These are phyloP conservation scores for Erigeron philadelphicus DNA, from an alignment of 140 eudicot species.

Conservation along the genomic window DNA sequence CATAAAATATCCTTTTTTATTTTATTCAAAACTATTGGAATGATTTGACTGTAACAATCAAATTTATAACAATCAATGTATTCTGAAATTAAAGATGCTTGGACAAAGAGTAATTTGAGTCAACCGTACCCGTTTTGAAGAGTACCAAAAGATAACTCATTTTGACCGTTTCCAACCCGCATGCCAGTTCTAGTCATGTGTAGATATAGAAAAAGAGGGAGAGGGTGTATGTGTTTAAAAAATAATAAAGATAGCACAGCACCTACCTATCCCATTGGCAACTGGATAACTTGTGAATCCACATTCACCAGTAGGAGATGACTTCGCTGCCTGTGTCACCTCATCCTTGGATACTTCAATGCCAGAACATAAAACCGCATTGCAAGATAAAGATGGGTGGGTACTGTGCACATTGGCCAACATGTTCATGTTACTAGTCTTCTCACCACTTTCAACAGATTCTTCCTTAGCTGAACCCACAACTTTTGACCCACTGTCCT, in stretches of 20 bases:
- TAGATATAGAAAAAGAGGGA: background rate
- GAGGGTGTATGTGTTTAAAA: background rate
- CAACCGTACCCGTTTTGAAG: no score
- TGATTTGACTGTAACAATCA: no score
- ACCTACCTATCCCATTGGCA: conserved; percentile 42
- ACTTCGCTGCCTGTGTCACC: conserved; percentile 63
- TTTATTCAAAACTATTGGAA: no score
- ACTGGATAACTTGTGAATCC: conserved; percentile 45
- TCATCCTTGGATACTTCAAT: conserved; percentile 78
- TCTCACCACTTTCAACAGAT: conserved; percentile 34
- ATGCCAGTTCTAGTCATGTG: background rate
- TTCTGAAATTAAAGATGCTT: no score
- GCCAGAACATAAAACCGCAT: conserved; percentile 16
- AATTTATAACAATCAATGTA: no score
- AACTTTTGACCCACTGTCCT: conserved; percentile 75
- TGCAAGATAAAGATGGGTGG: conserved; percentile 12
- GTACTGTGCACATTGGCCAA: conserved; percentile 1
- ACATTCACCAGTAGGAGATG: conserved; percentile 55
- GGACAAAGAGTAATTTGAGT: no score
- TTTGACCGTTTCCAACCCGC: no score
- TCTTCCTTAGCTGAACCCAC: conserved; percentile 70
- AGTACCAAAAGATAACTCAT: no score
- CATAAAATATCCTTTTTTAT: no score
- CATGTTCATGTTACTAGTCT: conserved; percentile 1
- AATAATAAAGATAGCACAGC: background rate